Evolutionary conservation across 192 early-diverging fungal species (phyloP), one percentile per base, ranked within the genome.

Genomic region (Coemansia aciculifera): DNA sequence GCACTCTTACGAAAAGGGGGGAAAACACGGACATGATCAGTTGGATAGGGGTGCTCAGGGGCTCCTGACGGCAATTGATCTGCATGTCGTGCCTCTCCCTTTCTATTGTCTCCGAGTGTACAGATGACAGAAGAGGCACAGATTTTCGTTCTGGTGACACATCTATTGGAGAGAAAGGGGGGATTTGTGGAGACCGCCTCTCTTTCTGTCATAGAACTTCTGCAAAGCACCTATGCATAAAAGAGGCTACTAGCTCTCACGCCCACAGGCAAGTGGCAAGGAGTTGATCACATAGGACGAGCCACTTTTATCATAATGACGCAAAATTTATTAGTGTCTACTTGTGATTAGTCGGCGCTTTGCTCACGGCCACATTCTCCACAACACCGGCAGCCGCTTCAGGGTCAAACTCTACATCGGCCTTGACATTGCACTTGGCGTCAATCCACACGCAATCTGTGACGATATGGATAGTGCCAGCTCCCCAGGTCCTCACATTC

Each of bases 371-470:
- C 43, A 21, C 19, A 21, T 6, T 5, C 19, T 21, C n/a, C n/a
- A 23, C 46, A 17, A 17, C 17, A 43, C 34, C 34, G 7, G 42
- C 66, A 1, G 54, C 59, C 32, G 31, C 39, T 13, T 81, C 79
- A 2, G 73, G 70, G 11, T 73, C 67, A 73, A 81, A 81, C n/a
- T 81, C 74, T 6, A 76, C 71, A 64, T 81, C 51, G 9, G 71
- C 79, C 21, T 44, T 61, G 39, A 81, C 79, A 24, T 76, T 68
- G 46, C 73, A 54, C 68, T 81, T 81, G 31, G 67, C 74, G 37
- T 69, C 66, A 39, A 81, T 81, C 65, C 48, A 64, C 0, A 71
- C 76, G 9, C 52, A 61, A 0, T 52, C 49, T 23, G 36, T 76
- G 57, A 76, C 31, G 12, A 81, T 66, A 3, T 40, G 44, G 21